Evolutionary conservation across 2,329 filamentous ascomycete species (phyloP), one percentile per base, ranked within the genome.

Genomic region (Didymellaceae sp.): DNA sequence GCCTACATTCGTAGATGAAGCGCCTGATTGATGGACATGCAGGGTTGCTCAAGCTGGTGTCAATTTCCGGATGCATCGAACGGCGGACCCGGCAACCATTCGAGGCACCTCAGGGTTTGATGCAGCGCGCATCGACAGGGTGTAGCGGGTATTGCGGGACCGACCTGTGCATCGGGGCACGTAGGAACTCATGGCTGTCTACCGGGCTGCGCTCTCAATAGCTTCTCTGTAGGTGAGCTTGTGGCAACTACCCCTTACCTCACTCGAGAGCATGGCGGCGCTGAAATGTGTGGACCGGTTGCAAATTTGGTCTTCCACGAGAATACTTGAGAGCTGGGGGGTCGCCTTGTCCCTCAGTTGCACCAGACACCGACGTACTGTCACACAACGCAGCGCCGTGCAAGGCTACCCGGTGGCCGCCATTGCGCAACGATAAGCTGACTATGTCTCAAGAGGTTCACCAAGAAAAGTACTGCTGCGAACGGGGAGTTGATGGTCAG

Each of bases 31-130:
- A 34, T 20, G n/a, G n/a, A n/a, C 38, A 38, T 46, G 48, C 37
- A 46, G 39, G 26, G 20, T 31, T 22, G 21, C 48, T 37, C 25
- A 52, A 46, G 41, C 32, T 52, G 42, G 48, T 33, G 35, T 39
- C 48, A 46, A 52, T 42, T 21, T 46, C 48, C 38, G 37, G 20
- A 38, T 45, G 38, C 28, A 37, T 28, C 25, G 32, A 46, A 13
- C 16, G 5, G 37, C 32, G 42, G 31, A 26, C 21, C 42, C n/a
- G 5, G 9, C n/a, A 14, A 31, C 18, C 24, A 41, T 28, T 9
- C 31, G 20, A 17, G 17, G 11, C 25, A 39, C 46, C 48, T 46
- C 37, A 52, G 42, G 48, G 25, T 28, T 38, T 33, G 48, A 37
- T 42, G 42, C 37, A 42, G 42, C 26, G 21, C 37, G 38, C 31